Evolutionary conservation across 2,329 filamentous ascomycete species (phyloP), one percentile per base, ranked within the genome.

Genomic region (Dendrostoma leiphaemia): DNA sequence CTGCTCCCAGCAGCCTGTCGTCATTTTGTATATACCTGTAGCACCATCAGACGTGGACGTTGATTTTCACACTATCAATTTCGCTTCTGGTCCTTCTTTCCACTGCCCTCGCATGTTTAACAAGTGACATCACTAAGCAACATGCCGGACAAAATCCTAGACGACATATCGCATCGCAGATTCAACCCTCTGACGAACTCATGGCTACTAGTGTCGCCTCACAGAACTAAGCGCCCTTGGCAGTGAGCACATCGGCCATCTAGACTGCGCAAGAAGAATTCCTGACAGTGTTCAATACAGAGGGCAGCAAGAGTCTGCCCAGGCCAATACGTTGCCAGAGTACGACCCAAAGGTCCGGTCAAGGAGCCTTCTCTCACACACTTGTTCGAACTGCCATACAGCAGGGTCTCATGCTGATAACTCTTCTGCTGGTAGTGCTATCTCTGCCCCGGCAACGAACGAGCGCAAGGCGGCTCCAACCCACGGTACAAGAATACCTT

Each of bases 201-300:
- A 59, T 96, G 92, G 88, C 82, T 99, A 57, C 82, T 99, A 34
- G 94, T 99, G 13, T 97, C 94, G 15, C 94, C 94, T 58, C 94
- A 99, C 72, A 81, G 94, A 52, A 97, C 92, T 50, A 97, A 97
- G 82, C 83, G 94, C 61, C 94, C 94, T 66, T 99, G 94, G 94
- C 94, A 97, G 90, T 96, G 78, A 82, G 89, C 77, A 48, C 9
- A 19, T 21, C 19, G 29, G 17, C 17, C 12, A 41, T 9, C 6
- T 12, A 17, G 10, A 13, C 12, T n/a, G 10, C 10, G 3, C 10
- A 19, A 15, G 8, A n/a, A 9, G 28, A 13, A 34, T 17, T n/a
- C 23, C 55, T 57, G 32, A 57, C 38, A 26, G 17, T 37, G 24
- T 43, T 4, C 17, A 6, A 31, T 32, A 13, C 17, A 92, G 89